phyloP scores from a whole-genome alignment of 495 filamentous ascomycete species.

The Penicillium mononematosum region DNA sequence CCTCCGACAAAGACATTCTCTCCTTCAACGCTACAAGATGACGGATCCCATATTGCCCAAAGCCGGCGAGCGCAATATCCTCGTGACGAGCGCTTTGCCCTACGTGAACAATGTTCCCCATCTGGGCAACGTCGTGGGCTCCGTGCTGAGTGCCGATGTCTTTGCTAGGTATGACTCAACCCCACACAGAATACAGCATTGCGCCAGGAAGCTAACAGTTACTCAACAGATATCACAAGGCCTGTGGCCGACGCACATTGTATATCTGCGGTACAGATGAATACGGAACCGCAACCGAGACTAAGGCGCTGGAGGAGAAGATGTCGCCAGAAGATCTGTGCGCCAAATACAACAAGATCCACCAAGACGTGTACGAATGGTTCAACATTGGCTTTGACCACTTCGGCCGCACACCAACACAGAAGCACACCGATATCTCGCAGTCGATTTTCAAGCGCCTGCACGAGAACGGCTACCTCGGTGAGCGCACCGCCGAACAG shows the following conservation, averaged over 20 bases:
- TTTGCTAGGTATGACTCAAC: conserved; percentile 58
- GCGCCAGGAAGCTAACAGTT: conserved; percentile 14
- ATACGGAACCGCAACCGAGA: conserved; percentile 86
- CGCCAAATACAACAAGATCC: conserved; percentile 81
- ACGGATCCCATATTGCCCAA: conserved; percentile 42
- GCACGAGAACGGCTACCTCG: conserved; percentile 75
- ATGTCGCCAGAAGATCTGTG: conserved; percentile 71
- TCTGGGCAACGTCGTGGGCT: conserved; percentile 90
- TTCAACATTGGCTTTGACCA: conserved; percentile 81
- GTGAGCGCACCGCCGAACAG: conserved; percentile 73
- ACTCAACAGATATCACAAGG: conserved; percentile 61
- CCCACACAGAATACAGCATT: conserved; percentile 5
- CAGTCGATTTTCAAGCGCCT: conserved; percentile 82
- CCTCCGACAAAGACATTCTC: conserved; percentile 31
- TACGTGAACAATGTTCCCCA: conserved; percentile 98
- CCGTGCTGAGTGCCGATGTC: conserved; percentile 79
- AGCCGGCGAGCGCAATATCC: conserved; percentile 45
- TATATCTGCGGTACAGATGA: conserved; percentile 63
- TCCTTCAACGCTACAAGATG: conserved; percentile 28
- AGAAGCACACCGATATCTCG: conserved; percentile 79
- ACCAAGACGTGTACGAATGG: conserved; percentile 85
- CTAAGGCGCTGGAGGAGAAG: conserved; percentile 68
- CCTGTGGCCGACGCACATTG: conserved; percentile 61
- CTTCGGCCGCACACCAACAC: conserved; percentile 80
- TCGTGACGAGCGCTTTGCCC: conserved; percentile 61